Base-by-base conservation (phyloP, 1,284 basidiomycete genomes). In the Microbotryum intermedium region DNA sequence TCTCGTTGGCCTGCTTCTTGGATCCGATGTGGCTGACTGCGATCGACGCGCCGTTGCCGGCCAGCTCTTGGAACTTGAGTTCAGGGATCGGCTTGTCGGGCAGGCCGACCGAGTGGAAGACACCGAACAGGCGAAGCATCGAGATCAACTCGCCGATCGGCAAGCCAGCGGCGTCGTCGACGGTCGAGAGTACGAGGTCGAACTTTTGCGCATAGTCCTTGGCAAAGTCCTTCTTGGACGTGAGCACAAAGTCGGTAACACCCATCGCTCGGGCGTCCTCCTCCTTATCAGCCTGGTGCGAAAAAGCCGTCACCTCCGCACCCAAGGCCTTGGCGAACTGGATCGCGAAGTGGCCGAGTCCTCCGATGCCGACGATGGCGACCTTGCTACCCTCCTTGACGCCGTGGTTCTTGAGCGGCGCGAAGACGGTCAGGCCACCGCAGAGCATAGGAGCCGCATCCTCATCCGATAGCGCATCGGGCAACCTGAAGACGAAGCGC, bases 401-500 rank as follows among this genome's bases (percentile, higher is more conserved):
- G 28, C 77, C 76, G 71, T 77, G 77, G 39, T 75, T 71, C 60
- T 72, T 71, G 7, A 81, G 67, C 1, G 79, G 79, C 3, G 74
- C 71, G 71, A 72, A 81, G 53, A 78, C 72, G 16, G 79, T 80
- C 5, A 75, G 71, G 58, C 76, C 76, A 44, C 72, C 75, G 66
- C 76, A 78, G 20, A 79, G 69, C 65, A 76, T 65, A 10, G 55
- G 61, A 28, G 68, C 66, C 0, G 79, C 83, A 61, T 82, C 74
- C 59, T 80, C 79, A 3, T 80, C 78, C 44, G 78, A 74, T 57
- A 87, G 73, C 11, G 70, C 77, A 6, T 85, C 80, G 0, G 86
- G 85, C 55, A 88, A 81, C 18, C 80, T 79, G 75, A 87, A 86
- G 48, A 85, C 84, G 70, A 84, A 87, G 62, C 79, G 80, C 69